A percentile compares a stretch with the other conserved stretches of the same genome.
Conservation (phyloP, 2,329 filamentous ascomycete genomes). For the Colletotrichum navitas region DNA sequence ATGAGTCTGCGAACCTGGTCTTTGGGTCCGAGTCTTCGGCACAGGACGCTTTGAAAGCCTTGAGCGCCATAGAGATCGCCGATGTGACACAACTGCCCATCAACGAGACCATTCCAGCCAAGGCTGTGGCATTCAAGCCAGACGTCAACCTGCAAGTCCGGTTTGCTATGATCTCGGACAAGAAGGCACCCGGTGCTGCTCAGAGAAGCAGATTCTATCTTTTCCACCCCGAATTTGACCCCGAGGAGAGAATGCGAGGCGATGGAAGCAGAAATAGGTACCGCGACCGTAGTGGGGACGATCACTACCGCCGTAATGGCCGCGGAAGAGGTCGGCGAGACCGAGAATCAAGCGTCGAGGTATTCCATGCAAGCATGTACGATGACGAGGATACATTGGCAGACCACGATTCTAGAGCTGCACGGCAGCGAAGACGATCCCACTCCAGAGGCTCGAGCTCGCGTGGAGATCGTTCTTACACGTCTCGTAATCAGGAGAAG, state of each 20-base stretch:
- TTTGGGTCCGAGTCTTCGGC: slow-evolving; percentile 71
- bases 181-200: slow-evolving; percentile 83
- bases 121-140: slow-evolving; percentile 75
- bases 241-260: slow-evolving; percentile 75
- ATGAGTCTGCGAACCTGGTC: slow-evolving; percentile 88
- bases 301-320: slow-evolving; percentile 51
- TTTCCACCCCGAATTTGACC: slow-evolving; percentile 89
- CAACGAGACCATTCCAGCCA: slow-evolving; percentile 77
- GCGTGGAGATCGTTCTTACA: slow-evolving; percentile 47
- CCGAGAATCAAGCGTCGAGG: slow-evolving; percentile 59
- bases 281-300: slow-evolving; percentile 66
- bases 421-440: slow-evolving; percentile 51
- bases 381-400: slow-evolving; percentile 66
- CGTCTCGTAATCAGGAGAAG: slow-evolving; percentile 62
- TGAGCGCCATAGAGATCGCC: slow-evolving; percentile 64
- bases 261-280: slow-evolving; percentile 72
- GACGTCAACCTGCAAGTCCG: slow-evolving; percentile 79
- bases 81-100: slow-evolving; percentile 68
- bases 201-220: slow-evolving; percentile 92
- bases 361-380: slow-evolving; percentile 84
- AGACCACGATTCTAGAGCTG: slow-evolving; percentile 45
- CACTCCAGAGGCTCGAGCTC: slow-evolving; percentile 44
- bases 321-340: slow-evolving; percentile 60
- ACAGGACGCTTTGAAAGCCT: slow-evolving; percentile 66
- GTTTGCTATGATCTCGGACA: slow-evolving; percentile 80